phyloP scores from a whole-genome alignment of 2,329 filamentous ascomycete genomes.

The Penicillium sp. region DNA sequence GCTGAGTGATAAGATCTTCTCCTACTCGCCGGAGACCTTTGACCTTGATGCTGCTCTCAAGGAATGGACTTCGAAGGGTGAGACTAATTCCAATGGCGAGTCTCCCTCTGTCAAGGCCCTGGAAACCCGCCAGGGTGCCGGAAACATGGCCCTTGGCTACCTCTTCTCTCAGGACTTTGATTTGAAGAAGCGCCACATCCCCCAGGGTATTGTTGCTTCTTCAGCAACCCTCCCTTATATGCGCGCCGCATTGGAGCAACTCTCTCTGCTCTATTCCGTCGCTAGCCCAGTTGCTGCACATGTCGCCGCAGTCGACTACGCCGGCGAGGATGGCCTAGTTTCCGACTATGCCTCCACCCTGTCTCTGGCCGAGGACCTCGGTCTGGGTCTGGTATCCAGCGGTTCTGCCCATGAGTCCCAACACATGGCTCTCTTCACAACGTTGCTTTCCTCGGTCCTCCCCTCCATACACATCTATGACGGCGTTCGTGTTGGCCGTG shows the following conservation, averaged over 20 bases:
- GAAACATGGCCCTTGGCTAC: slow-evolving; percentile 85
- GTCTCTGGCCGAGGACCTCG: slow-evolving; percentile 76
- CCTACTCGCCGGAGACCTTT: slow-evolving; percentile 89
- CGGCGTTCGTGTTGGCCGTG: slow-evolving; percentile 70
- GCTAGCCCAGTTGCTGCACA: slow-evolving; percentile 90
- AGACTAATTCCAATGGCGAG: slow-evolving; percentile 74
- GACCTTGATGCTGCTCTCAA: slow-evolving; percentile 77
- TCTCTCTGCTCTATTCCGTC: slow-evolving; percentile 81
- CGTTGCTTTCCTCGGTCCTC: slow-evolving; percentile 64
- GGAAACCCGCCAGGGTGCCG: slow-evolving; percentile 81
- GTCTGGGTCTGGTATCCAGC: slow-evolving; percentile 75
- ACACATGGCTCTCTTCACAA: slow-evolving; percentile 88
- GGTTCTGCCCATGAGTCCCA: slow-evolving; percentile 82
- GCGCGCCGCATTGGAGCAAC: slow-evolving; percentile 76
- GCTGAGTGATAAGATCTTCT: slow-evolving; percentile 93
- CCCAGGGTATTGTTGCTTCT: slow-evolving; percentile 81
- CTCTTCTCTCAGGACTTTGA: slow-evolving; percentile 97
- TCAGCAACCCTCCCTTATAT: slow-evolving; percentile 73
- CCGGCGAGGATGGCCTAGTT: slow-evolving; percentile 61
- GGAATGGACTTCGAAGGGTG: slow-evolving; percentile 61
- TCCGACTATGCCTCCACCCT: slow-evolving; percentile 78
- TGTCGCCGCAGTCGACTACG: slow-evolving; percentile 81
- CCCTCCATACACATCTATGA: slow-evolving; percentile 87
- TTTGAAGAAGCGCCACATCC: slow-evolving; percentile 77
- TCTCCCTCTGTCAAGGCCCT: slow-evolving; percentile 67